Evolutionary conservation across 2,329 filamentous ascomycete genomes (phyloP), one percentile per base, ranked within the genome.

Genomic region (Lizonia empirigonia): DNA sequence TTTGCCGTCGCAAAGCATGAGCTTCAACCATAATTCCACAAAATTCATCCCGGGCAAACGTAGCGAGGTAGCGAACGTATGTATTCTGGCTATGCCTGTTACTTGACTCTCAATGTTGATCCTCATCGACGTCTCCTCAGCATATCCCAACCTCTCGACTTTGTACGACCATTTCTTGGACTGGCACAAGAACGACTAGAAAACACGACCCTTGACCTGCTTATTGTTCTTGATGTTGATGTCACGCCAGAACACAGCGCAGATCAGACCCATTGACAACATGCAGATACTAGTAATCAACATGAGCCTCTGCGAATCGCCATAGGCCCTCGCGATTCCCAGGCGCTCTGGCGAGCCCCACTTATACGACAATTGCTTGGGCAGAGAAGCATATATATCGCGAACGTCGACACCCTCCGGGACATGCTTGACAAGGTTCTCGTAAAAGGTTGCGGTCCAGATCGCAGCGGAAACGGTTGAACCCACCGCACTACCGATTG

Each of bases 391-490:
- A 55, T 82, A 82, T 37, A 86, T 73, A 9, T 53, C 56, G 10
- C 50, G 40, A 35, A 56, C 45, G 24, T 71, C 77, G 40, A 62
- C 65, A 1, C 45, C 49, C 7, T 26, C 42, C 15, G 83, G 82
- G 0, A 86, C 74, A 7, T 58, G 39, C 27, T 53, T 56, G 12
- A 51, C 58, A n/a, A 86, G 74, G 12, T 78, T 78, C 13, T 76
- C 66, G 8, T 77, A 78, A 57, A 88, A 81, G 1, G 80, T 79
- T 44, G 78, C 76, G 0, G 80, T 82, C 84, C 85, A 88, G 55
- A 88, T 82, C 4, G 85, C 83, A 0, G 79, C 80, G 0, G 84
- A 80, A 30, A 88, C 78, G 2, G 84, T 79, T 10, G 51, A 59
- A n/a, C 69, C 68, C 13, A 65, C 60, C 1, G 69, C 65, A 26